These are phyloP conservation scores for Claviceps fusiformis DNA, from an alignment of 2,329 filamentous ascomycete genomes.

Conservation along the genomic window DNA sequence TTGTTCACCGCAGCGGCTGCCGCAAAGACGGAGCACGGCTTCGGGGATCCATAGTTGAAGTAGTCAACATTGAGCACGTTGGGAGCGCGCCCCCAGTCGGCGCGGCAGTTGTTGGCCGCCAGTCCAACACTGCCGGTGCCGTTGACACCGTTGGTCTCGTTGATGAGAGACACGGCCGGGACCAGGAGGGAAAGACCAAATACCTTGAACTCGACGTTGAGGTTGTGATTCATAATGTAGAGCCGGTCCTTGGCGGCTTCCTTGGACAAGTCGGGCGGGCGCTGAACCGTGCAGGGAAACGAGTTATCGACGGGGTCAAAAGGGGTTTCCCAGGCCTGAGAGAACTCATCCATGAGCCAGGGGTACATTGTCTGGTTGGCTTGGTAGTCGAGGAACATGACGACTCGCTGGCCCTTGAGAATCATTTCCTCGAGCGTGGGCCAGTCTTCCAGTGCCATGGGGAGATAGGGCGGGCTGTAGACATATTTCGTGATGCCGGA, in stretches of 20 bases:
- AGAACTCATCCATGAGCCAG: slow-evolving; percentile 79
- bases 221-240: slow-evolving; percentile 83
- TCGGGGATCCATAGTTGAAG: slow-evolving; percentile 54
- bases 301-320: slow-evolving; percentile 53
- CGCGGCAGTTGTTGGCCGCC: slow-evolving; percentile 47
- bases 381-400: slow-evolving; percentile 76
- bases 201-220: slow-evolving; percentile 64
- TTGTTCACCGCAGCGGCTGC: slow-evolving; percentile 57
- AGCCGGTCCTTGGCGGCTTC: slow-evolving; percentile 47
- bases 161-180: slow-evolving; percentile 56
- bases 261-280: slow-evolving; percentile 51
- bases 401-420: slow-evolving; percentile 51
- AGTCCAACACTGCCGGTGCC: slow-evolving; percentile 54
- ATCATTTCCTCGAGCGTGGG: slow-evolving; percentile 72
- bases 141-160: slow-evolving; percentile 54
- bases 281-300: slow-evolving; percentile 69
- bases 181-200: slow-evolving; percentile 52
- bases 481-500: slow-evolving; percentile 61
- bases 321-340: slow-evolving; percentile 80
- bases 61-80: slow-evolving; percentile 77
- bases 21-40: slow-evolving; percentile 60
- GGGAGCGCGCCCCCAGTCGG: slow-evolving; percentile 53
- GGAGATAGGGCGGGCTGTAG: slow-evolving; percentile 58
- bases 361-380: slow-evolving; percentile 67
- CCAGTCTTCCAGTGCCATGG: slow-evolving; percentile 65